Percentiles rank a stretch among this genome's conserved stretches.
phyloP scores from a whole-genome alignment of 2,329 filamentous ascomycete species.

The Beauveria varroae region DNA sequence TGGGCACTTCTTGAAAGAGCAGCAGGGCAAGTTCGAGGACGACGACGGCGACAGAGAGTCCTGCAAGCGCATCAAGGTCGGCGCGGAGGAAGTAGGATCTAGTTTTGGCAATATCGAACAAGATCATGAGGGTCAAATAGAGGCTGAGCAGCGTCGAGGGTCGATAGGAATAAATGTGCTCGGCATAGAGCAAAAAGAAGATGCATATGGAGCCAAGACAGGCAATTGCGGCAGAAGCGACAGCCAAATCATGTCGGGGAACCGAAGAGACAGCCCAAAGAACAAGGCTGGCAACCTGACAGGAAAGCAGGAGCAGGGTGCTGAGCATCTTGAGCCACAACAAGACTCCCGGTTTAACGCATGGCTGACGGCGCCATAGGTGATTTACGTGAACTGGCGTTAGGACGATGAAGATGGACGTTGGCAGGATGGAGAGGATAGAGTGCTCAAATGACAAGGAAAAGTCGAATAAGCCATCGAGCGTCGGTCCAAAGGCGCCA shows the following conservation, averaged over 20 bases:
- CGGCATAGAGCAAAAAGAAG: conserved; percentile 23
- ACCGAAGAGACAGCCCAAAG: conserved; percentile 20
- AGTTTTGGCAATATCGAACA: conserved; percentile 26
- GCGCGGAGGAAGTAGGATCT: conserved; percentile 28
- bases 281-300: conserved; percentile 20
- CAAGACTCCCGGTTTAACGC: conserved; percentile 10
- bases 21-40: conserved; percentile 22
- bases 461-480: conserved; percentile 9
- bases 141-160: conserved; percentile 25
- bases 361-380: background rate
- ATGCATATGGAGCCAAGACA: conserved; percentile 22
- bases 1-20: conserved; percentile 25
- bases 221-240: conserved; percentile 21
- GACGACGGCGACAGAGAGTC: conserved; percentile 21
- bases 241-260: conserved; percentile 18
- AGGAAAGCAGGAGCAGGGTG: rapidly evolving
- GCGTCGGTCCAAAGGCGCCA: conserved; percentile 4
- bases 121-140: conserved; percentile 24
- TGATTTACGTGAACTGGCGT: conserved; percentile 6
- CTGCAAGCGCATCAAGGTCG: conserved; percentile 18
- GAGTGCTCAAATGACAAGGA: conserved; percentile 8
- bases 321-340: conserved; percentile 19
- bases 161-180: conserved; percentile 25
- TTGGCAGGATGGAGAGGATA: conserved; percentile 6
- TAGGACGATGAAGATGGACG: conserved; percentile 13